Evolutionary conservation across 306 rosid genomes (phyloP).

Genomic region (Abrus pulchellus): DNA sequence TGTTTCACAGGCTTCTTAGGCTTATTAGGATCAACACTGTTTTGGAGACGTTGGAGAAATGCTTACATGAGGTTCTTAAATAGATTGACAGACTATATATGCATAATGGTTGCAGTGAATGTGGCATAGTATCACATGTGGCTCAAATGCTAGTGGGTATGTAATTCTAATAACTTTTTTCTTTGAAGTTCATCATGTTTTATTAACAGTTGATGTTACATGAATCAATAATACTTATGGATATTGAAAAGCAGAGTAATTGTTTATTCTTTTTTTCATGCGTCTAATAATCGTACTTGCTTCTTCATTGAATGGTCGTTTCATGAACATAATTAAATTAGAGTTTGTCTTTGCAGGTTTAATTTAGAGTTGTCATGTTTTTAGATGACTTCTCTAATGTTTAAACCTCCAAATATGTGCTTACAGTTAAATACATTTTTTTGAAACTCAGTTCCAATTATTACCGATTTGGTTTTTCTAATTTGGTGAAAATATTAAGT

Average conservation of each 20-base stretch:
- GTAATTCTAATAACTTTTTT: background rate
- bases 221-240: background rate
- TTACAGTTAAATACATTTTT: background rate
- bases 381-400: background rate
- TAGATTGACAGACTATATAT: background rate
- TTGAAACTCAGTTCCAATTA: background rate
- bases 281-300: too few species aligned
- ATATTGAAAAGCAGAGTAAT: background rate
- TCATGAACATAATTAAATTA: background rate
- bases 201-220: background rate
- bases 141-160: slow-evolving; percentile 9
- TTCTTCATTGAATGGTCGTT: too few species aligned
- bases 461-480: too few species aligned
- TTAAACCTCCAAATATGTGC: background rate
- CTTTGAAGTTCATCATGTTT: background rate
- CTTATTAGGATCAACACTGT: background rate
- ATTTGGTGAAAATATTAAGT: too few species aligned
- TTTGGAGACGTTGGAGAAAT: slow-evolving; percentile 22
- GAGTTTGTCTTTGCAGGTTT: background rate
- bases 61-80: slow-evolving; percentile 6
- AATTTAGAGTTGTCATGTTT: background rate
- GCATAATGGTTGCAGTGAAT: background rate
- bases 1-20: background rate
- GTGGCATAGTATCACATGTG: background rate
- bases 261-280: too few species aligned